Percentiles rank a stretch among this genome's conserved stretches.
Evolutionary conservation across 441 rosid genomes (phyloP).

Genomic region (Populus hybrid): DNA sequence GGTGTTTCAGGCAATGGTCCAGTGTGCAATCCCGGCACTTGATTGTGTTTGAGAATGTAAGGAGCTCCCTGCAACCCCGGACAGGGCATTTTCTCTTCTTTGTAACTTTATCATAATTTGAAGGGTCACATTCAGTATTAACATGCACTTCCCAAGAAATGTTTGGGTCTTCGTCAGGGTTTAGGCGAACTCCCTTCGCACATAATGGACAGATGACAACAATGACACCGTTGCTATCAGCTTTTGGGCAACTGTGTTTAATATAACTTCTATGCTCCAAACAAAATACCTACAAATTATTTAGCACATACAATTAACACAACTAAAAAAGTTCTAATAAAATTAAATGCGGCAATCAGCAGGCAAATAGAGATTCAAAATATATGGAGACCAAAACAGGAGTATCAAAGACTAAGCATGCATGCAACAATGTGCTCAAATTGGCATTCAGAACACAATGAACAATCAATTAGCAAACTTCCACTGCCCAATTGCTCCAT

Average conservation of each 20-base stretch:
- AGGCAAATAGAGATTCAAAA: not conserved
- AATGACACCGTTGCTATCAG: slow-evolving; percentile 59
- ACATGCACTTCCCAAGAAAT: slow-evolving; percentile 85
- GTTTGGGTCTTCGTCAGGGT: slow-evolving; percentile 73
- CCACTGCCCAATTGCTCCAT: not conserved
- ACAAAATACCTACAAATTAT: slow-evolving; percentile 58
- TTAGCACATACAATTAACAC: slow-evolving; percentile 2
- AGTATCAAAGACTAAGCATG: not conserved
- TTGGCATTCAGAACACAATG: not conserved
- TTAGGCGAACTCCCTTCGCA: slow-evolving; percentile 78
- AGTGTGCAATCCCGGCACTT: slow-evolving; percentile 72
- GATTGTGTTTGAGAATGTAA: slow-evolving; percentile 83
- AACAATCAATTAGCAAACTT: not conserved
- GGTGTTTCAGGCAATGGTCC: slow-evolving; percentile 89
- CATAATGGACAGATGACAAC: slow-evolving; percentile 92
- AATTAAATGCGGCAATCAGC: not conserved
- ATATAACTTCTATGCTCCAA: slow-evolving; percentile 78
- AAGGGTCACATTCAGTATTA: slow-evolving; percentile 80
- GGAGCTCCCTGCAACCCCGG: slow-evolving; percentile 71
- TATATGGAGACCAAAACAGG: not conserved
- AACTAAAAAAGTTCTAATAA: slow-evolving; percentile 7
- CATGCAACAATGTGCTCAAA: not conserved
- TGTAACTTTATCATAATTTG: slow-evolving; percentile 78
- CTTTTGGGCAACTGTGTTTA: slow-evolving; percentile 73
- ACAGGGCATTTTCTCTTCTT: slow-evolving; percentile 92